Evolutionary conservation across 1,139 yeast genomes (phyloP).

Genomic region (Kodamaea alishanica): DNA sequence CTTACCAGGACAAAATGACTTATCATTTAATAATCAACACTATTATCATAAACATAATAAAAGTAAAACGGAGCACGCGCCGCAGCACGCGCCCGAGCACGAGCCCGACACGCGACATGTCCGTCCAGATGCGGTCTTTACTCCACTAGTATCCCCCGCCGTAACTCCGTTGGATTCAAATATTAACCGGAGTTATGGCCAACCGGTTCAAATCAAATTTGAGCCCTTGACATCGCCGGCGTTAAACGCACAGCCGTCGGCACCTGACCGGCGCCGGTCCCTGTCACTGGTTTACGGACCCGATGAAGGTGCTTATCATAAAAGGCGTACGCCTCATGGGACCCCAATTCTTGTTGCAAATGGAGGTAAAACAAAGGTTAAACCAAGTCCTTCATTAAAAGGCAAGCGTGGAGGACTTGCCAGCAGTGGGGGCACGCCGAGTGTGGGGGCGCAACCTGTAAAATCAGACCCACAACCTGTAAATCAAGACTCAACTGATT

Average conservation of each 20-base stretch:
- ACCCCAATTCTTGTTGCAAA: constrained; percentile 40
- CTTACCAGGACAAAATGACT: constrained; percentile 44
- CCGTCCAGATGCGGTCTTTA: constrained; percentile 52
- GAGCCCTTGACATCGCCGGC: constrained; percentile 67
- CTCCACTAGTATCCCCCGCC: constrained; percentile 76
- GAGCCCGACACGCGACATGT: constrained; percentile 23
- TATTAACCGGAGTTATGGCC: constrained; percentile 20
- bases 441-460: constrained; percentile 4
- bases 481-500: constrained; percentile 21
- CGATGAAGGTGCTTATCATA: constrained; percentile 23
- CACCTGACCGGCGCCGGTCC: constrained; percentile 30
- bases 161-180: constrained; percentile 57
- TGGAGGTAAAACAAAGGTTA: constrained; percentile 6
- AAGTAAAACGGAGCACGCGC: not conserved
- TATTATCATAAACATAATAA: constrained; percentile 33
- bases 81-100: not conserved
- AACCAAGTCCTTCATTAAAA: constrained; percentile 7
- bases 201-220: constrained; percentile 34
- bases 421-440: constrained; percentile 2
- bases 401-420: too few relatives aligned
- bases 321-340: constrained; percentile 48
- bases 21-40: constrained; percentile 43
- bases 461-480: not conserved
- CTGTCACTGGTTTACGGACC: constrained; percentile 32
- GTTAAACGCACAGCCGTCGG: constrained; percentile 40